Evolutionary conservation across 192 early-diverging fungal genomes (phyloP).

Genomic region (Coemansia sp.): DNA sequence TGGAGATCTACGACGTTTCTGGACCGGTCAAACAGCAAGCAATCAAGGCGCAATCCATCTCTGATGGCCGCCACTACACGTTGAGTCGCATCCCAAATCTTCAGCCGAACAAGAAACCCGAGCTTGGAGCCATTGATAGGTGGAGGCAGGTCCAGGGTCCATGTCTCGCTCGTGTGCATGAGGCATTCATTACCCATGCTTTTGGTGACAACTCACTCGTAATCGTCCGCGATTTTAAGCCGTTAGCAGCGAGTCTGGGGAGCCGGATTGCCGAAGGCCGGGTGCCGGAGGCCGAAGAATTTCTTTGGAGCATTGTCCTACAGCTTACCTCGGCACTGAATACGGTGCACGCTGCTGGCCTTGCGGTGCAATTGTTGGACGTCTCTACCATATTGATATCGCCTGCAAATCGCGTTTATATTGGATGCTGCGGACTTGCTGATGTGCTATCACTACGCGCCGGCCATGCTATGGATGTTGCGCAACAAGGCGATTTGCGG

Average conservation of each 20-base stretch:
- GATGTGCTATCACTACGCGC: constrained; percentile 27
- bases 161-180: constrained; percentile 81
- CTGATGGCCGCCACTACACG: constrained; percentile 84
- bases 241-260: constrained; percentile 48
- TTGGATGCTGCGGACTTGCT: constrained; percentile 36
- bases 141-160: constrained; percentile 85
- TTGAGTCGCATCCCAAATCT: constrained; percentile 81
- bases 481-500: constrained; percentile 34
- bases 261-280: constrained; percentile 16
- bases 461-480: constrained; percentile 17
- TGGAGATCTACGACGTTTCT: constrained; percentile 57
- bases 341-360: constrained; percentile 75
- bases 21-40: constrained; percentile 67
- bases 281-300: constrained; percentile 19
- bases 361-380: constrained; percentile 78
- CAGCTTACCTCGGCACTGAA: constrained; percentile 57
- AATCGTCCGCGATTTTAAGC: constrained; percentile 94
- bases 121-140: constrained; percentile 78
- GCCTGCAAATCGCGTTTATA: constrained; percentile 69
- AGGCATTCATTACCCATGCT: constrained; percentile 93
- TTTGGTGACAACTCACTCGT: constrained; percentile 97
- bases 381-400: constrained; percentile 83
- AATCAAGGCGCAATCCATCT: constrained; percentile 83
- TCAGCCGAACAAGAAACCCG: constrained; percentile 71
- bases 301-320: constrained; percentile 44